Evolutionary conservation across 1,284 basidiomycete genomes (phyloP).

Genomic region (Schizophyllum amplum): DNA sequence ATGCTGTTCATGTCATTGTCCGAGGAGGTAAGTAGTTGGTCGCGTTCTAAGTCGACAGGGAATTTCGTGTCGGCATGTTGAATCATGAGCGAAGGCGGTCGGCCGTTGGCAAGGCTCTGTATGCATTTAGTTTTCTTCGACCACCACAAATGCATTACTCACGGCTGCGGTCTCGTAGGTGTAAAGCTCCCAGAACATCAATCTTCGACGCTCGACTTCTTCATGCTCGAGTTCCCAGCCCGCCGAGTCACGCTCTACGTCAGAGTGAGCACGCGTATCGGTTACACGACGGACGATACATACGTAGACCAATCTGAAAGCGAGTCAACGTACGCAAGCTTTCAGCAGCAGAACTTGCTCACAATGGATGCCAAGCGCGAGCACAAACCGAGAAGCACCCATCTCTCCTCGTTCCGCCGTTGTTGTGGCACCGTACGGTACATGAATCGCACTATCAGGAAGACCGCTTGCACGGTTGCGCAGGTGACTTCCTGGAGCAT

Average conservation of each 20-base stretch:
- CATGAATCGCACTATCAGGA: conserved; percentile 36
- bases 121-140: background rate
- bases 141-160: conserved; percentile 13
- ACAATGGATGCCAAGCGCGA: conserved; percentile 37
- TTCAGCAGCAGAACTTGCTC: conserved; percentile 13
- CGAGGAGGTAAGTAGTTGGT: conserved; percentile 7
- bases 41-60: conserved; percentile 34
- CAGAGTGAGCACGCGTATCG: background rate
- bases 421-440: conserved; percentile 31
- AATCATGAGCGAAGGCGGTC: conserved; percentile 37
- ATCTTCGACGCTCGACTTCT: conserved; percentile 40
- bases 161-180: conserved; percentile 43
- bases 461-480: conserved; percentile 40
- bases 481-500: conserved; percentile 34
- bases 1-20: background rate
- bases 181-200: conserved; percentile 50
- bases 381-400: conserved; percentile 38
- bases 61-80: conserved; percentile 41
- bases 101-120: conserved; percentile 39
- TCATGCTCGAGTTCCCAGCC: conserved; percentile 39
- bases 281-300: conserved; percentile 14
- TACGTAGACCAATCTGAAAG: conserved; percentile 42
- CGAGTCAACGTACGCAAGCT: background rate
- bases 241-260: conserved; percentile 43
- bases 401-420: conserved; percentile 35